A percentile compares a stretch with the other conserved stretches of the same genome.
These are phyloP conservation scores for Neoboletus magnificus DNA, from an alignment of 768 basidiomycete genomes.

Conservation along the genomic window DNA sequence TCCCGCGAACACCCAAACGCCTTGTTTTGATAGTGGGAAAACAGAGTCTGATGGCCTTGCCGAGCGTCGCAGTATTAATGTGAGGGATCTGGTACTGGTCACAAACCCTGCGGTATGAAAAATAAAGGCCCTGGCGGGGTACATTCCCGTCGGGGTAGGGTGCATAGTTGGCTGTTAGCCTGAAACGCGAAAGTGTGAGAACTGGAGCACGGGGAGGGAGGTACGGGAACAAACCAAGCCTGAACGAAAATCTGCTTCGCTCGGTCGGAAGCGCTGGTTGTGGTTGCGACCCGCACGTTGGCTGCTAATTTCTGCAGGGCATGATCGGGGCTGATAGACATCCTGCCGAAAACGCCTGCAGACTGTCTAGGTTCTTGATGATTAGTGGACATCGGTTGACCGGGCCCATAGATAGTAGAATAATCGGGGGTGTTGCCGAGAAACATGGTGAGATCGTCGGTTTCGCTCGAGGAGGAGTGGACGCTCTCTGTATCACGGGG, in stretches of 20 bases:
- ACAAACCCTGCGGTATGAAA: slow-evolving; percentile 87
- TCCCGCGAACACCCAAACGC: slow-evolving; percentile 86
- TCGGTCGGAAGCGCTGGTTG: slow-evolving; percentile 86
- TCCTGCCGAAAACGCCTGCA: slow-evolving; percentile 70
- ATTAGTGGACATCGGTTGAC: slow-evolving; percentile 38
- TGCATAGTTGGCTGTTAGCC: slow-evolving; percentile 87
- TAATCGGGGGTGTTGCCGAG: slow-evolving; percentile 61
- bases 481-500: slow-evolving; percentile 83
- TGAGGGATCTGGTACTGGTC: slow-evolving; percentile 92
- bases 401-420: slow-evolving; percentile 57
- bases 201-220: slow-evolving; percentile 16
- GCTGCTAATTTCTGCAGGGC: slow-evolving; percentile 82
- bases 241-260: slow-evolving; percentile 93
- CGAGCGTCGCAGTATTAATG: slow-evolving; percentile 93
- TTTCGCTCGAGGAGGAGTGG: slow-evolving; percentile 84
- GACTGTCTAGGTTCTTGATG: slow-evolving; percentile 53
- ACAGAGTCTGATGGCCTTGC: slow-evolving; percentile 90
- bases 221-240: slow-evolving; percentile 62
- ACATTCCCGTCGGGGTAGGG: slow-evolving; percentile 92
- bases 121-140: slow-evolving; percentile 90
- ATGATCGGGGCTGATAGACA: slow-evolving; percentile 74
- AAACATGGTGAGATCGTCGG: slow-evolving; percentile 84
- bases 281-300: slow-evolving; percentile 84
- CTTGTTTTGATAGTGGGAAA: slow-evolving; percentile 95
- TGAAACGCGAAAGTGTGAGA: slow-evolving; percentile 33